Evolutionary conservation across 768 basidiomycete genomes (phyloP).

Genomic region (Tulasnella sp.): DNA sequence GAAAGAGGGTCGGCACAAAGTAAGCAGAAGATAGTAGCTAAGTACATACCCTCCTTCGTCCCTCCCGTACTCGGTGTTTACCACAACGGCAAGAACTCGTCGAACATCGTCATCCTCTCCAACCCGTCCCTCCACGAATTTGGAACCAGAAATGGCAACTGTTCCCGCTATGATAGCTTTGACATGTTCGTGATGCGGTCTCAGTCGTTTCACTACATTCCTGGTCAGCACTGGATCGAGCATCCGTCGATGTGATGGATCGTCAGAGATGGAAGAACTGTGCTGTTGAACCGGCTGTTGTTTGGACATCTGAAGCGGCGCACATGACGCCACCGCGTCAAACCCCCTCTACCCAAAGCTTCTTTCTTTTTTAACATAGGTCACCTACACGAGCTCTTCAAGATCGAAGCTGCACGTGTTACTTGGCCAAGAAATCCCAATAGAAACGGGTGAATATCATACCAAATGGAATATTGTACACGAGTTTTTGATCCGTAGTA

Average conservation of each 20-base stretch:
- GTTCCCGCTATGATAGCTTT: background rate
- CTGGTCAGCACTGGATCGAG: background rate
- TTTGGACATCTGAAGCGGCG: background rate
- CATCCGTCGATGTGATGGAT: background rate
- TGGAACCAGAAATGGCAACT: background rate
- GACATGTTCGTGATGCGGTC: background rate
- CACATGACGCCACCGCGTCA: background rate
- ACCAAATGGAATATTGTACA: background rate
- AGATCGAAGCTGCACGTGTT: too few species aligned
- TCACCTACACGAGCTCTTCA: too few species aligned
- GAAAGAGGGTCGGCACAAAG: background rate
- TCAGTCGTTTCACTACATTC: background rate
- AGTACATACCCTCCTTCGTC: background rate
- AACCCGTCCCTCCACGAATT: background rate
- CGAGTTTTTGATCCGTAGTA: background rate
- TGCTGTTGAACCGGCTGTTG: background rate
- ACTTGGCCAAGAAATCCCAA: background rate
- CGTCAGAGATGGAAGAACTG: background rate
- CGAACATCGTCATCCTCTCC: background rate
- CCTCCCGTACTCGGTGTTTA: background rate
- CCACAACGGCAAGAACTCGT: slow-evolving; percentile 3
- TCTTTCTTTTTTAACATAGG: too few species aligned
- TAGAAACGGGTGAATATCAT: background rate
- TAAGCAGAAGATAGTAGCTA: background rate
- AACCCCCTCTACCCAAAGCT: background rate